Percentiles rank a stretch among this genome's conserved stretches.
These are phyloP conservation scores for Pleurotus salmoneostramineus DNA, from an alignment of 768 basidiomycete genomes.

Conservation along the genomic window DNA sequence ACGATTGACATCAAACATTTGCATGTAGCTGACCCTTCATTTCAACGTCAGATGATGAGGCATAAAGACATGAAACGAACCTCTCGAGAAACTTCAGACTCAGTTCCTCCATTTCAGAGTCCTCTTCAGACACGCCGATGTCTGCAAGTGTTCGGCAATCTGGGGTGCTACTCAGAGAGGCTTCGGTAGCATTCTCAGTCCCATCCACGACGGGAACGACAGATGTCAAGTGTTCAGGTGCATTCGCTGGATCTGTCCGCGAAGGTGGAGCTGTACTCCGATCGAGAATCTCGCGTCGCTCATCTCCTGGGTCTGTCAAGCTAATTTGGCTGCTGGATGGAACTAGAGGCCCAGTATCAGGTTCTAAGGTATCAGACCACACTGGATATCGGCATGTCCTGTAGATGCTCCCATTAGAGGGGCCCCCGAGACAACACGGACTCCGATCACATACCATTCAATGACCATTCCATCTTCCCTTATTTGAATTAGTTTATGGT, in stretches of 20 bases:
- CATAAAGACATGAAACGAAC: not conserved
- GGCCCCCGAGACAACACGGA: not conserved
- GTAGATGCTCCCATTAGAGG: not conserved
- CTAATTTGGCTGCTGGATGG: not conserved
- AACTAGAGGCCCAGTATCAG: not conserved
- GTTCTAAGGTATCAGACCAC: constrained; percentile 5
- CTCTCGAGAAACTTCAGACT: not conserved
- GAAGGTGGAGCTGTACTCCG: too few species aligned
- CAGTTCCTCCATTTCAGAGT: not conserved
- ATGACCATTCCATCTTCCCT: constrained; percentile 7
- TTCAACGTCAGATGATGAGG: not conserved
- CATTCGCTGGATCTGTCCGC: too few species aligned
- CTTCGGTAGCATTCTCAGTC: too few species aligned
- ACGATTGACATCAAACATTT: not conserved
- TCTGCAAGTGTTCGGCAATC: not conserved
- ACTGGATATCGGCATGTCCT: not conserved
- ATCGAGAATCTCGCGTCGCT: not conserved
- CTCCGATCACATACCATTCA: not conserved
- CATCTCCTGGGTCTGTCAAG: not conserved
- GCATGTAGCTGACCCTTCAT: not conserved
- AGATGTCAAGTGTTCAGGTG: too few species aligned
- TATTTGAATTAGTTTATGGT: not conserved
- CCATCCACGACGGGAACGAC: too few species aligned
- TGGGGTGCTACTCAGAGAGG: not conserved
- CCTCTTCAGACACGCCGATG: not conserved